A percentile compares a stretch with the other conserved stretches of the same genome.
Evolutionary conservation across 2,329 filamentous ascomycete species (phyloP).

Genomic region (Cladosporium oxysporum): DNA sequence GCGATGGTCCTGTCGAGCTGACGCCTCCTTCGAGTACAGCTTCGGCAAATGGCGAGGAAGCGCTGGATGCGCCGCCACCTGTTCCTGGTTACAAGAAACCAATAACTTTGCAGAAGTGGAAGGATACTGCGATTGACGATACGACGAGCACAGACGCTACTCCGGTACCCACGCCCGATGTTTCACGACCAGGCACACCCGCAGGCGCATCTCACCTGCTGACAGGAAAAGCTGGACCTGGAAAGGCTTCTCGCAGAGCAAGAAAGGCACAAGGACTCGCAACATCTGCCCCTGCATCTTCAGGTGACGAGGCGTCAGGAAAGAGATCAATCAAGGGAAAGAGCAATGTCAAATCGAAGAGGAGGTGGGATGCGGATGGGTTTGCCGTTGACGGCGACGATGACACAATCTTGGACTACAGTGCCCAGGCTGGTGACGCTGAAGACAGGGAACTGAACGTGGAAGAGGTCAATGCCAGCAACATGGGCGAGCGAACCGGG

Average conservation of each 20-base stretch:
- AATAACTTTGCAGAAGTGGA: slow-evolving; percentile 22
- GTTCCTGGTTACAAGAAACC: slow-evolving; percentile 50
- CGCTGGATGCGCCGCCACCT: slow-evolving; percentile 54
- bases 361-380: slow-evolving; percentile 91
- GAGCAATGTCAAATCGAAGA: slow-evolving; percentile 73
- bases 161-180: slow-evolving; percentile 69
- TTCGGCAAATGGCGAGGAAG: slow-evolving; percentile 47
- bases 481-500: slow-evolving; percentile 81
- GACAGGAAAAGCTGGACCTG: slow-evolving; percentile 72
- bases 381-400: slow-evolving; percentile 80
- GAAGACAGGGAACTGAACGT: slow-evolving; percentile 53
- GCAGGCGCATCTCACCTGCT: slow-evolving; percentile 61
- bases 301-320: slow-evolving; percentile 74
- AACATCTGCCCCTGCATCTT: slow-evolving; percentile 66
- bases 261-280: slow-evolving; percentile 63
- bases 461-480: slow-evolving; percentile 73
- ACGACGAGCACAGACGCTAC: slow-evolving; percentile 67
- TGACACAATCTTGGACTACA: slow-evolving; percentile 83
- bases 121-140: slow-evolving; percentile 27
- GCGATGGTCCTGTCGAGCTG: slow-evolving; percentile 47
- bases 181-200: slow-evolving; percentile 78
- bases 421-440: slow-evolving; percentile 61
- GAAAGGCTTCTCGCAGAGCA: slow-evolving; percentile 78
- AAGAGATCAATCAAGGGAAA: slow-evolving; percentile 50
- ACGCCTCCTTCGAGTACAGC: slow-evolving; percentile 54